These are phyloP conservation scores for Coemansia pectinata DNA, from an alignment of 192 early-diverging fungal genomes.

Conservation along the genomic window DNA sequence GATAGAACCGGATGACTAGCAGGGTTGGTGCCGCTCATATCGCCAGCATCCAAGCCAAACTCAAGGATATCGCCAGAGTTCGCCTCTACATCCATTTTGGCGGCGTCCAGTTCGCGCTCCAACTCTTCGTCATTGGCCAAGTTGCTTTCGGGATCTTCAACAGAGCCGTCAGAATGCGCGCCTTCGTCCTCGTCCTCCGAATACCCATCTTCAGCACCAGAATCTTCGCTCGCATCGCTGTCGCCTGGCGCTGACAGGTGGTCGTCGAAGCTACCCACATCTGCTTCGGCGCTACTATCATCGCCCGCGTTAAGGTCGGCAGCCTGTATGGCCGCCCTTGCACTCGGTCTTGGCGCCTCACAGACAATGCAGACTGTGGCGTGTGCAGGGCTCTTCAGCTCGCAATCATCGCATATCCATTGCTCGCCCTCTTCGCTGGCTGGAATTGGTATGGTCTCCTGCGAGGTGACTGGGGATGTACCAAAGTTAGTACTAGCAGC, in stretches of 20 bases:
- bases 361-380: conserved; percentile 25
- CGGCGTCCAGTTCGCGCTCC: not conserved
- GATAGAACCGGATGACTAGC: not conserved
- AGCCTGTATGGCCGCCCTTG: not conserved
- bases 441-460: not conserved
- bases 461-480: not conserved
- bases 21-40: not conserved
- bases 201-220: not conserved
- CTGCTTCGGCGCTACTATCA: not conserved
- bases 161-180: not conserved
- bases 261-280: not conserved
- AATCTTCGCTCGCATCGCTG: not conserved
- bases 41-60: not conserved
- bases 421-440: not conserved
- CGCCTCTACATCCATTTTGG: not conserved
- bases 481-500: not conserved
- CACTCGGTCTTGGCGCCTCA: conserved; percentile 28
- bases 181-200: not conserved
- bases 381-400: conserved; percentile 15
- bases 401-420: conserved; percentile 44
- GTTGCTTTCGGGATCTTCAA: not conserved
- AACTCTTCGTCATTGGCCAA: not conserved
- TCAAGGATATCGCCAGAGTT: not conserved
- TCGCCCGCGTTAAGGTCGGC: not conserved
- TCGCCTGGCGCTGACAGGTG: not conserved